Percentiles rank a stretch among this genome's conserved stretches.
Evolutionary conservation across 1,284 basidiomycete species (phyloP).

Genomic region (Boletellus deceptivus): DNA sequence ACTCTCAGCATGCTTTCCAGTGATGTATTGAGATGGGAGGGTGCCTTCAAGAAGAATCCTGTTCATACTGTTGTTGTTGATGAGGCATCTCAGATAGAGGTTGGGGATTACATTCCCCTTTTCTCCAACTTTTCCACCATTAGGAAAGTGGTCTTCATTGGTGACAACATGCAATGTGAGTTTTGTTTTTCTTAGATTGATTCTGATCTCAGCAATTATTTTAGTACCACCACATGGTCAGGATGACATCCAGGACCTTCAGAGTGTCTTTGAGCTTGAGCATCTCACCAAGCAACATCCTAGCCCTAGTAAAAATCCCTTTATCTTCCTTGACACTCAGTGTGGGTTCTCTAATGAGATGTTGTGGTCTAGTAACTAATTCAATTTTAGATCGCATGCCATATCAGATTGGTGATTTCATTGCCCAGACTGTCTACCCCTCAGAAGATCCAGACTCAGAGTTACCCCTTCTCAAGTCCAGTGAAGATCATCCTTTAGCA

Average conservation of each 20-base stretch:
- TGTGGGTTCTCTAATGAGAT: conserved; percentile 39
- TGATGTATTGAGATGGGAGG: conserved; percentile 29
- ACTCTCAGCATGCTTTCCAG: conserved; percentile 72
- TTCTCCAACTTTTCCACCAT: conserved; percentile 31
- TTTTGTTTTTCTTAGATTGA: not conserved
- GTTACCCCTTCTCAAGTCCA: conserved; percentile 42
- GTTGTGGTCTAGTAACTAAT: not conserved
- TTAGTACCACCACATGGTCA: conserved; percentile 60
- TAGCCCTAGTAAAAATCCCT: conserved; percentile 24
- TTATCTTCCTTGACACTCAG: conserved; percentile 54
- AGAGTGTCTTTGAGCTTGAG: conserved; percentile 58
- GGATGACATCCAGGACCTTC: conserved; percentile 47
- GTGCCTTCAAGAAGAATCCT: conserved; percentile 31
- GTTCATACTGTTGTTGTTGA: conserved; percentile 42
- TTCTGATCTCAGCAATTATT: not conserved
- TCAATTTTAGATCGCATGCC: conserved; percentile 67
- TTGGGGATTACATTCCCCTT: conserved; percentile 41
- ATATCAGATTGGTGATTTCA: conserved; percentile 67
- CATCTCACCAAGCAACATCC: conserved; percentile 38
- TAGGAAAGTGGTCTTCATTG: conserved; percentile 40
- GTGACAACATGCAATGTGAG: conserved; percentile 48
- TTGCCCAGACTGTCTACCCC: conserved; percentile 64
- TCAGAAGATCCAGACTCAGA: conserved; percentile 31
- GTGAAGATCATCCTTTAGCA: conserved; percentile 44
- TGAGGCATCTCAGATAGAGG: conserved; percentile 50